phyloP scores from a whole-genome alignment of 495 filamentous ascomycete genomes.

The Cairneyella variabilis region DNA sequence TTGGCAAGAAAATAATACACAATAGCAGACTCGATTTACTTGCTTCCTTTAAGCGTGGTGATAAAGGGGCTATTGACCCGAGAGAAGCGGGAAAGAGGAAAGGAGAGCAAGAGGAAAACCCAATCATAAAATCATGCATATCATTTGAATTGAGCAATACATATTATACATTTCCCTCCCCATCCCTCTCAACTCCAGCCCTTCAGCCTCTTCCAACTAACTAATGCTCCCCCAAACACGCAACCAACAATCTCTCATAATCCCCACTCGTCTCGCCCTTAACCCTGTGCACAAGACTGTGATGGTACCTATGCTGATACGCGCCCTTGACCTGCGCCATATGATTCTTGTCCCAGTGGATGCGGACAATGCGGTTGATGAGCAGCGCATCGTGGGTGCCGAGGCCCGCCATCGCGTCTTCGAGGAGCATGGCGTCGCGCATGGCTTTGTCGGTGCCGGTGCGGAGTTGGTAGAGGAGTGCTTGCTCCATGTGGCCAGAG shows the following conservation, averaged over 20 bases:
- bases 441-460: conserved; percentile 73
- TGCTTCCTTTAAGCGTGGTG: no score
- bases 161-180: no score
- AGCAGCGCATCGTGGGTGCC: conserved; percentile 84
- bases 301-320: conserved; percentile 61
- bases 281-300: conserved; percentile 60
- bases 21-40: no score
- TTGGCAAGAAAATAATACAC: no score
- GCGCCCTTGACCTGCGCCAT: conserved; percentile 70
- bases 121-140: no score
- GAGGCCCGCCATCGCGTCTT: conserved; percentile 79
- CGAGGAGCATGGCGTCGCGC: conserved; percentile 74
- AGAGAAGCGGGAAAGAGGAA: no score
- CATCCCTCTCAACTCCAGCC: not conserved
- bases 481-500: conserved; percentile 87
- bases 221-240: conserved; percentile 31
- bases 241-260: conserved; percentile 67
- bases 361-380: conserved; percentile 65
- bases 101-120: no score
- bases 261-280: conserved; percentile 83
- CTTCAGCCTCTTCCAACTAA: not conserved
- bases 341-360: conserved; percentile 74
- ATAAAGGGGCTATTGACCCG: no score
- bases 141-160: no score
- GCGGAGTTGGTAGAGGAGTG: conserved; percentile 73